Evolutionary conservation across 2,329 filamentous ascomycete species (phyloP), one percentile per base, ranked within the genome.

Genomic region (Fusarium sp.): DNA sequence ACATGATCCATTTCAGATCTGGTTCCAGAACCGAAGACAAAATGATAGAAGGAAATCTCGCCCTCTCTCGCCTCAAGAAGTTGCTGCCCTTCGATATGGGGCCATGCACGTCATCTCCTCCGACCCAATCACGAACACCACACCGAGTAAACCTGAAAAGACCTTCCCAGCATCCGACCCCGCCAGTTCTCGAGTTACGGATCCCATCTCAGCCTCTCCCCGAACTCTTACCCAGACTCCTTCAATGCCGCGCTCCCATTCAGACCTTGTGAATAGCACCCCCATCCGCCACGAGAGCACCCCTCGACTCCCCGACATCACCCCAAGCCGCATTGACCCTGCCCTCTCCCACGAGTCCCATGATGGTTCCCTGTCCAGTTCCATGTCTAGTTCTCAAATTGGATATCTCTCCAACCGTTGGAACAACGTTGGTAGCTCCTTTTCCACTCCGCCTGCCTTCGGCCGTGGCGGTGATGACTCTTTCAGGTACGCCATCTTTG

Each of bases 1-100:
- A 77, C 72, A 67, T 60, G 17, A 40, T 45, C 30, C 65, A 25
- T 54, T 58, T n/a, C 68, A 98, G 96, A 98, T 98, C 78, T 98
- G 96, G 96, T 98, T 98, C 84, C 96, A 98, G 80, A 98, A 98
- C 80, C 91, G 95, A 80, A 90, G 96, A 75, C 96, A 98, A 83
- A 98, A 97, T 83, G 94, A 97, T 82, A 90, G 96, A 78, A 91
- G 96, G 76, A 97, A 96, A 85, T 95, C 94, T 65, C 93, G 94
- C 76, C 95, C 95, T 56, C 88, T 97, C 40, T 90, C 94, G 32
- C 90, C 92, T 11, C 91, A 95, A 81, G 94, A 97, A 81, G 89
- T 96, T 64, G 90, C 88, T 72, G 88, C 89, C 68, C 84, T 91
- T 76, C 84, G 88, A 79, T 87, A 89, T 79, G 86, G 89, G 56